Evolutionary conservation across 805 yeast genomes (phyloP).

Genomic region (Candida mattraensis): DNA sequence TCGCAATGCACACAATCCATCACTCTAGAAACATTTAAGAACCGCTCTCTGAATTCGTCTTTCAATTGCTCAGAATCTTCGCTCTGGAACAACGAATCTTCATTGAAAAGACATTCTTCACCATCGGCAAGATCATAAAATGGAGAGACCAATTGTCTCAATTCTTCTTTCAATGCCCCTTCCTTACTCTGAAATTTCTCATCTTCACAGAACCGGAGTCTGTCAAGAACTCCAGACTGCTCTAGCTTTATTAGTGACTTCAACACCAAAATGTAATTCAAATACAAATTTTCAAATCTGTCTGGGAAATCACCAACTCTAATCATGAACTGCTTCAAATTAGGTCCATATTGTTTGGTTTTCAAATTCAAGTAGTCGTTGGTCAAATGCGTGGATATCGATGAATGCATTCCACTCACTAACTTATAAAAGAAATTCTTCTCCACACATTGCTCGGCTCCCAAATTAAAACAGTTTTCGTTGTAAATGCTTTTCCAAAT

Average conservation of each 20-base stretch:
- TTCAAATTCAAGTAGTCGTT: constrained; percentile 72
- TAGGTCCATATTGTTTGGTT: constrained; percentile 82
- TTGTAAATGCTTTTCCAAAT: constrained; percentile 92
- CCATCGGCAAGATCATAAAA: constrained; percentile 25
- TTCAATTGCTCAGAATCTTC: constrained; percentile 57
- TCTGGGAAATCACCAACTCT: constrained; percentile 91
- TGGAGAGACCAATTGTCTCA: constrained; percentile 35
- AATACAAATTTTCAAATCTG: constrained; percentile 82
- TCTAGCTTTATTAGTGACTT: constrained; percentile 70
- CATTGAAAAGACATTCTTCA: constrained; percentile 40
- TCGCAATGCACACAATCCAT: constrained; percentile 99
- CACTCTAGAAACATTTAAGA: constrained; percentile 83
- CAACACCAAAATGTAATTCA: constrained; percentile 85
- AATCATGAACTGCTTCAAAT: constrained; percentile 76
- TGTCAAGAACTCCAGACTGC: constrained; percentile 30
- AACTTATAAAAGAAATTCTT: constrained; percentile 85
- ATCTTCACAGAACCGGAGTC: constrained; percentile 30
- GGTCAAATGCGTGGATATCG: constrained; percentile 89
- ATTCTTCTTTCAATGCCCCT: constrained; percentile 22
- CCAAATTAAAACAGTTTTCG: constrained; percentile 73
- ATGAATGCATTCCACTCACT: constrained; percentile 92
- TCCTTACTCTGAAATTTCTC: constrained; percentile 31
- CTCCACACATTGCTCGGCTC: constrained; percentile 65
- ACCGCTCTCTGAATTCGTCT: constrained; percentile 81
- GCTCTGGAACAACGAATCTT: constrained; percentile 46